Evolutionary conservation across 139 green algal genomes (phyloP), one percentile per base, ranked within the genome.

Genomic region (Haematococcus sp.): DNA sequence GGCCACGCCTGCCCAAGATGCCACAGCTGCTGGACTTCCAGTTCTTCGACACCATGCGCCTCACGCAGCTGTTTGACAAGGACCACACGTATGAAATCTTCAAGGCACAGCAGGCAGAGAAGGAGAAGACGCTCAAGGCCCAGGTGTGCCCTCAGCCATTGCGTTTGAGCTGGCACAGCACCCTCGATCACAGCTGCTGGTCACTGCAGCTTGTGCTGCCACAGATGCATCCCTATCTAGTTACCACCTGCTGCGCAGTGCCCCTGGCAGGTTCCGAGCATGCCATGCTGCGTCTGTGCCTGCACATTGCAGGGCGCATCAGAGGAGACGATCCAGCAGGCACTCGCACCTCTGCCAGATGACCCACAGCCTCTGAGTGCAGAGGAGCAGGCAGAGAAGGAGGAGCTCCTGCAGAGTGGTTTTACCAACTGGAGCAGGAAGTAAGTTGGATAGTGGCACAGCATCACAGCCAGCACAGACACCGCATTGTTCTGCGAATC

Each of bases 1-100:
- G 93, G 87, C 5, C 84, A 2, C 86, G 92, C 17, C 77, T 98
- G 70, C 87, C 91, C 63, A 95, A 96, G 82, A 98, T 98, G 91
- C 95, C 94, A 2, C 68, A 88, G 71, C 82, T 97, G 73, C 85
- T 93, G 70, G 96, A 99, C 82, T 98, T 96, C 88, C 96, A 99
- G 86, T 99, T 99, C 88, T 99, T 92, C 88, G 86, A 99, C 81
- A 83, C 75, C 20, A 46, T 33, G 51, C 83, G 91, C 46, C 73
- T 95, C 4, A 86, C 76, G 15, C 84, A 91, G 84, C 84, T 99
- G 55, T 98, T 92, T 66, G 91, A 98, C 63, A 96, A 95, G 88
- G 92, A 98, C 82, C 76, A 93, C 59, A 65, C 68, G 16, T 78
- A 84, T 43, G 91, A 96, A 79, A 59, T 89, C 75, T 83, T 85